A percentile compares a stretch with the other conserved stretches of the same genome.
Conservation (phyloP, 805 yeast genomes). For the Yamadazyma laniorum region DNA sequence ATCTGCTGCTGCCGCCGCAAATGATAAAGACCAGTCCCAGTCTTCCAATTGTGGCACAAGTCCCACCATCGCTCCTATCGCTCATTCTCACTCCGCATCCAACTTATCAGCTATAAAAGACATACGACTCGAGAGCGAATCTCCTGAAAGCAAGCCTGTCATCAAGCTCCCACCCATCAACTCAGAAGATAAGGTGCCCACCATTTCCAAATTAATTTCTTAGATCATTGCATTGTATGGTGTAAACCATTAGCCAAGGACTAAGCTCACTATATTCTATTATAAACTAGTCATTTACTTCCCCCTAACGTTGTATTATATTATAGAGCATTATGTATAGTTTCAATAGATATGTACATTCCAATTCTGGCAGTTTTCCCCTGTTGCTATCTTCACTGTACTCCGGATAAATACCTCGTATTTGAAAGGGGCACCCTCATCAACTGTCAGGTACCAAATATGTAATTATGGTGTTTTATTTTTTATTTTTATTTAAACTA, state of each 20-base stretch:
- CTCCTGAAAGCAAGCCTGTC: conserved; percentile 10
- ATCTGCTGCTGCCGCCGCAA: background rate
- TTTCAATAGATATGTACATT: background rate
- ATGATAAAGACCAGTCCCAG: conserved; percentile 1
- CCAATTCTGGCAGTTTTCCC: background rate
- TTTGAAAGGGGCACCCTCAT: background rate
- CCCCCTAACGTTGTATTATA: conserved; percentile 6
- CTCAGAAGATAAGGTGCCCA: conserved; percentile 20
- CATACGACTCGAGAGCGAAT: conserved; percentile 8
- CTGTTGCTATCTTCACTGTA: too few species aligned
- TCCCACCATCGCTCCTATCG: background rate
- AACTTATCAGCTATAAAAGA: conserved; percentile 5
- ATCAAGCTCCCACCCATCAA: conserved; percentile 22
- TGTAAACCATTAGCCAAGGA: too few species aligned
- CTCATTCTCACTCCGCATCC: conserved; percentile 6
- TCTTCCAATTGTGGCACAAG: conserved; percentile 3
- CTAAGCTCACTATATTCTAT: too few species aligned
- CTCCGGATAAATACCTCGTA: too few species aligned
- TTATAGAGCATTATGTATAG: conserved; percentile 7
- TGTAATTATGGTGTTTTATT: background rate
- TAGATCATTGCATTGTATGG: conserved; percentile 1
- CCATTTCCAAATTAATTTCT: conserved; percentile 20
- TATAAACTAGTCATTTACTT: background rate
- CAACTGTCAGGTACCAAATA: background rate
- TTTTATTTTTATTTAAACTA: too few species aligned